Percentiles rank a stretch among this genome's conserved stretches.
These are phyloP conservation scores for Elongisporangium undulatum DNA, from an alignment of 352 stramenopile genomes.

Conservation along the genomic window DNA sequence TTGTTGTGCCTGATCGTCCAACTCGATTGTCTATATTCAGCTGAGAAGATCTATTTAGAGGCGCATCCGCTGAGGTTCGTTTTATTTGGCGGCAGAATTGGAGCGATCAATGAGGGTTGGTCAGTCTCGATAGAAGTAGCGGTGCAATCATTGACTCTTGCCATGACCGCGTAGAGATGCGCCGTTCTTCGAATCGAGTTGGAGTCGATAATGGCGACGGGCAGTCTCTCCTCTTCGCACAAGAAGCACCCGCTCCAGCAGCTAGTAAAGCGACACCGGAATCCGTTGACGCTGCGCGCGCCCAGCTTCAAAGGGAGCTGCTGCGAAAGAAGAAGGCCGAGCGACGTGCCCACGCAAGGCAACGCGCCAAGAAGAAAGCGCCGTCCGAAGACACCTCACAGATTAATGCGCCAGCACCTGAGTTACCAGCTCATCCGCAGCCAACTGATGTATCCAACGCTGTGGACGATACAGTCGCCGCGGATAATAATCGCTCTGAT, in stretches of 20 bases:
- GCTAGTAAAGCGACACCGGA: conserved; percentile 1
- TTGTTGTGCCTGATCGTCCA: background rate
- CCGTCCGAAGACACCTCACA: background rate
- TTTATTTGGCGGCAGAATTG: too few relatives aligned
- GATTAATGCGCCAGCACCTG: background rate
- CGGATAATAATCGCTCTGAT: too few relatives aligned
- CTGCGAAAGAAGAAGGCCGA: conserved; percentile 48
- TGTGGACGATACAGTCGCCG: too few relatives aligned
- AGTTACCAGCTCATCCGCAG: background rate
- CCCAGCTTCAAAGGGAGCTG: conserved; percentile 36
- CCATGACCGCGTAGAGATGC: background rate
- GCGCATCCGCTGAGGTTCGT: too few relatives aligned
- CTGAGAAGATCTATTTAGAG: background rate
- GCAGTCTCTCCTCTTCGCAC: too few relatives aligned
- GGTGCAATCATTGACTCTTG: background rate
- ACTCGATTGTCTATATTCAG: background rate
- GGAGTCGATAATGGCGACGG: background rate
- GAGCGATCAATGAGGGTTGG: too few relatives aligned
- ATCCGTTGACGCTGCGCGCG: conserved; percentile 16
- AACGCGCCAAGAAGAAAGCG: conserved; percentile 20
- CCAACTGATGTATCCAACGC: too few relatives aligned
- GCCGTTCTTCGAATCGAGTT: background rate
- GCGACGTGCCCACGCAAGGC: conserved; percentile 36
- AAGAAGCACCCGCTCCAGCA: background rate
- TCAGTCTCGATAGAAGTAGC: background rate